Percentiles rank a stretch among this genome's conserved stretches.
Evolutionary conservation across 1,284 basidiomycete species (phyloP).

Genomic region (Cronartium quercuum): DNA sequence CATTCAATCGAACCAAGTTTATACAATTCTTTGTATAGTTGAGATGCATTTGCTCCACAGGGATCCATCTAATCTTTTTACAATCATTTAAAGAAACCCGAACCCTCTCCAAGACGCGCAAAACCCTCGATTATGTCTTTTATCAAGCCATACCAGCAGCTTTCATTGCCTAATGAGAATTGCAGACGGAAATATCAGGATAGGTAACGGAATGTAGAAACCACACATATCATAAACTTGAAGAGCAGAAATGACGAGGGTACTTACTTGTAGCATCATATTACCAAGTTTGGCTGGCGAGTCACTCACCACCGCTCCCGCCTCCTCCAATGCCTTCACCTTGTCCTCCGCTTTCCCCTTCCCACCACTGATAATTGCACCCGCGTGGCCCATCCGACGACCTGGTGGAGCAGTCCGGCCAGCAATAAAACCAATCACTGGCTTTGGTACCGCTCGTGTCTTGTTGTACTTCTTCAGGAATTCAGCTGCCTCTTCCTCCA

Average conservation of each 20-base stretch:
- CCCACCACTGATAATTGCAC: slow-evolving; percentile 95
- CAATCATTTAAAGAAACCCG: neutral
- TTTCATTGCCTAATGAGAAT: neutral
- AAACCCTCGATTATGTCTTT: neutral
- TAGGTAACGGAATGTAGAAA: no score
- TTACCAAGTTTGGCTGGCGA: slow-evolving; percentile 90
- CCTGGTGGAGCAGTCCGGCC: slow-evolving; percentile 92
- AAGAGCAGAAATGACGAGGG: neutral
- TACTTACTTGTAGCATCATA: slow-evolving; percentile 72
- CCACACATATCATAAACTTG: no score
- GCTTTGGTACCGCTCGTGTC: slow-evolving; percentile 77
- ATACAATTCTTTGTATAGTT: neutral
- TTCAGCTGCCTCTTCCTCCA: slow-evolving; percentile 99
- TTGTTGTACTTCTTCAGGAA: slow-evolving; percentile 82
- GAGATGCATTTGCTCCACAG: neutral
- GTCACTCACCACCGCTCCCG: slow-evolving; percentile 88
- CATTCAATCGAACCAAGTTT: neutral
- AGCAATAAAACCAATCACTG: slow-evolving; percentile 96
- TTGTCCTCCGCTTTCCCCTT: slow-evolving; percentile 96
- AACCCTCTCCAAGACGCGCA: neutral
- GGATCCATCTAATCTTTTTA: neutral
- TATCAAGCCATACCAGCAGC: neutral
- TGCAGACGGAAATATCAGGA: neutral
- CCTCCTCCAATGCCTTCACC: slow-evolving; percentile 84
- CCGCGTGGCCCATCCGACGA: slow-evolving; percentile 96